Evolutionary conservation across 768 basidiomycete genomes (phyloP).

Genomic region (Tephrocybe sp.): DNA sequence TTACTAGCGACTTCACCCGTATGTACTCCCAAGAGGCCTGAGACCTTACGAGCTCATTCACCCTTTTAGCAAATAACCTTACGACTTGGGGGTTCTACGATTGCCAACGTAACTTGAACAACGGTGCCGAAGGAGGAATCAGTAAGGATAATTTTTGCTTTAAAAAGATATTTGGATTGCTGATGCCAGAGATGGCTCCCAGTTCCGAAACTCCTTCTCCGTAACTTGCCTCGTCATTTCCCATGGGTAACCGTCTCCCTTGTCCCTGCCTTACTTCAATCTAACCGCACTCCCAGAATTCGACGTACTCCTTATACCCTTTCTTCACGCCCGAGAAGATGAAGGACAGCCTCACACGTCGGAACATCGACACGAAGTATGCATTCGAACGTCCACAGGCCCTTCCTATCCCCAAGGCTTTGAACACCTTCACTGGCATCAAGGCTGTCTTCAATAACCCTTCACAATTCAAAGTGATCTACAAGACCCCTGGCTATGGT

Average conservation of each 20-base stretch:
- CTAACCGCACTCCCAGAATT: slow-evolving; percentile 7
- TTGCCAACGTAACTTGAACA: slow-evolving; percentile 36
- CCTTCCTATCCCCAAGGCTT: slow-evolving; percentile 23
- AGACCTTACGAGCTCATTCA: neutral
- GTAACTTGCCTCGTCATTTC: slow-evolving; percentile 19
- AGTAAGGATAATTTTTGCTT: no score
- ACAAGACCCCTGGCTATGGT: slow-evolving; percentile 38
- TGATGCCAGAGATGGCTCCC: neutral
- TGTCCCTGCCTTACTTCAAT: neutral
- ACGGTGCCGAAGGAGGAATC: slow-evolving; percentile 25
- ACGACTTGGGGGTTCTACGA: slow-evolving; percentile 55
- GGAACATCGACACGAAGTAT: slow-evolving; percentile 37
- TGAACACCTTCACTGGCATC: slow-evolving; percentile 34
- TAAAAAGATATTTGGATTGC: neutral
- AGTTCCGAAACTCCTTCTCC: slow-evolving; percentile 21
- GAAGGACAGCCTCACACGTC: slow-evolving; percentile 34
- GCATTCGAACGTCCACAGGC: slow-evolving; percentile 37
- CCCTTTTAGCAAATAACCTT: slow-evolving; percentile 34
- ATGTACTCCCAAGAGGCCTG: slow-evolving; percentile 12
- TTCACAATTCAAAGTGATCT: slow-evolving; percentile 33
- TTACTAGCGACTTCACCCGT: slow-evolving; percentile 51
- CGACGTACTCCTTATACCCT: slow-evolving; percentile 16
- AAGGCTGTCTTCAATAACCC: slow-evolving; percentile 32
- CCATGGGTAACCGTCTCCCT: slow-evolving; percentile 10
- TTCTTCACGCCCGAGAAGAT: slow-evolving; percentile 47